Percentiles rank a stretch among this genome's conserved stretches.
Evolutionary conservation across 2,329 filamentous ascomycete species (phyloP).

Genomic region (Talaromyces funiculosus): DNA sequence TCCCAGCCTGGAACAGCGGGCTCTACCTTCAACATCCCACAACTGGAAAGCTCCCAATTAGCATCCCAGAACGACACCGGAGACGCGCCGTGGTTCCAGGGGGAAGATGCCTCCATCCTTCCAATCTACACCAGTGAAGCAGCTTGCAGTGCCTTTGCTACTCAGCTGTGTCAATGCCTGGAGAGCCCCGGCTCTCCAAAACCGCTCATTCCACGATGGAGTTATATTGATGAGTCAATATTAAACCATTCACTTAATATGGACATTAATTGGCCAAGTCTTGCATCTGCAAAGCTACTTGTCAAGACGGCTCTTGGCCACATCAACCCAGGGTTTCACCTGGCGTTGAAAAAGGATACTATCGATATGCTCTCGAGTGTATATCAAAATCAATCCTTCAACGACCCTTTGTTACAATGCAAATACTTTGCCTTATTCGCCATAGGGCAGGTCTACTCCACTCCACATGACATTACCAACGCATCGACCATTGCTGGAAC

Average conservation of each 20-base stretch:
- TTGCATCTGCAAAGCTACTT: conserved; percentile 28
- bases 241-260: background rate
- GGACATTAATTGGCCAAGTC: background rate
- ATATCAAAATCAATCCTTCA: background rate
- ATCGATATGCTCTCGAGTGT: conserved; percentile 36
- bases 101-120: conserved; percentile 24
- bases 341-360: conserved; percentile 34
- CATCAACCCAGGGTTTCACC: conserved; percentile 32
- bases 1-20: background rate
- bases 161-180: conserved; percentile 33
- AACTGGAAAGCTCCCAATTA: background rate
- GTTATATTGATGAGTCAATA: background rate
- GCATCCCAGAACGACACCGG: background rate
- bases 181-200: conserved; percentile 25
- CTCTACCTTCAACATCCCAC: background rate
- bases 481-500: conserved; percentile 39
- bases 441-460: background rate
- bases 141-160: conserved; percentile 37
- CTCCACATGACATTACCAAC: conserved; percentile 4
- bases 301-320: conserved; percentile 34
- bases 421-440: background rate
- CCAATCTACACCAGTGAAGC: conserved; percentile 36
- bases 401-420: background rate
- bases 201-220: conserved; percentile 5
- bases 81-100: background rate